These are phyloP conservation scores for Ophiostoma australiae DNA, from an alignment of 2,329 filamentous ascomycete genomes.

Conservation along the genomic window DNA sequence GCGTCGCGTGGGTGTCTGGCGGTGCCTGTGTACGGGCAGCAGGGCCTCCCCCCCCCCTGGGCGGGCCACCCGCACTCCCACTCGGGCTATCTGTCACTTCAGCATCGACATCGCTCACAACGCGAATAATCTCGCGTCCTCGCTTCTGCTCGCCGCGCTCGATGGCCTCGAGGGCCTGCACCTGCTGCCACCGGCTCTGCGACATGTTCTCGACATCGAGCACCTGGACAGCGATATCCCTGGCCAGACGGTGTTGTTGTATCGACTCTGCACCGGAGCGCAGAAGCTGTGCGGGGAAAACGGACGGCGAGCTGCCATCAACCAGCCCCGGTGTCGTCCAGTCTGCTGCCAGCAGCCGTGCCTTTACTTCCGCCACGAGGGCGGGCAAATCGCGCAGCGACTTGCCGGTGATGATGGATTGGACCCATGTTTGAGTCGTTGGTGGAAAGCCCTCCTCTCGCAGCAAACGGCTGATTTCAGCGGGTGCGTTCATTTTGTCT, in stretches of 20 bases:
- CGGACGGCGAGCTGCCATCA: conserved; percentile 35
- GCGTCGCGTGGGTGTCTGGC: conserved; percentile 52
- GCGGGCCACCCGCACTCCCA: not conserved
- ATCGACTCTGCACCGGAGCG: conserved; percentile 36
- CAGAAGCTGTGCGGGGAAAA: conserved; percentile 46
- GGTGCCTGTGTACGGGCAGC: conserved; percentile 11
- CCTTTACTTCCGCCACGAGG: conserved; percentile 71
- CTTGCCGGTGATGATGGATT: conserved; percentile 51
- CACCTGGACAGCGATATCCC: conserved; percentile 71
- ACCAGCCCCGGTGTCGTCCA: conserved; percentile 58
- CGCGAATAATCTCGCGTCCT: conserved; percentile 76
- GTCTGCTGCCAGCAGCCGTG: conserved; percentile 74
- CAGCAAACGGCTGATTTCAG: too few species aligned
- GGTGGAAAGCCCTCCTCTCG: conserved; percentile 31
- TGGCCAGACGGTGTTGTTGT: conserved; percentile 52
- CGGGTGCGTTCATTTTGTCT: too few species aligned
- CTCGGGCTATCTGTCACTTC: conserved; percentile 17
- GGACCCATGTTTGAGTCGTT: conserved; percentile 54
- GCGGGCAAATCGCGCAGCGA: conserved; percentile 53
- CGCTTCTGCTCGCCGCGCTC: conserved; percentile 68
- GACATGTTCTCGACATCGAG: conserved; percentile 81
- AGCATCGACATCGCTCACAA: conserved; percentile 43
- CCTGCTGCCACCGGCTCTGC: conserved; percentile 75
- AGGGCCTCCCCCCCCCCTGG: conserved; percentile 19
- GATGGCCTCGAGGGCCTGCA: conserved; percentile 72